These are phyloP conservation scores for Irpex sp. DNA, from an alignment of 1,284 basidiomycete species.

Conservation along the genomic window DNA sequence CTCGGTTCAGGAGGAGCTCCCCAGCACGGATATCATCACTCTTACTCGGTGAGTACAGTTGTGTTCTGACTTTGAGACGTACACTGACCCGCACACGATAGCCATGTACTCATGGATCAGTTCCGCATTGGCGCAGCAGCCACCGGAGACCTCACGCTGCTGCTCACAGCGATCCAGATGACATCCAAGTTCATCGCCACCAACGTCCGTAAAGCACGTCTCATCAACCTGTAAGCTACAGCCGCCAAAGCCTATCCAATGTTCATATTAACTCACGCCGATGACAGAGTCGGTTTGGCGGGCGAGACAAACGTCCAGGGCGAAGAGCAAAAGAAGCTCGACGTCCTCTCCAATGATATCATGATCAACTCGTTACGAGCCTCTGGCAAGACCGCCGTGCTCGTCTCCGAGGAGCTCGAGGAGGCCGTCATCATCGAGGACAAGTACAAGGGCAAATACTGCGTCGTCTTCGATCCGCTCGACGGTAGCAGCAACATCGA, in stretches of 20 bases:
- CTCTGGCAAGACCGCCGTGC: slow-evolving; percentile 93
- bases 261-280: slow-evolving; percentile 5
- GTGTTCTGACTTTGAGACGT: slow-evolving; percentile 13
- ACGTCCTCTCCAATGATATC: slow-evolving; percentile 97
- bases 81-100: slow-evolving; percentile 25
- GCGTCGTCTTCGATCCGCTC: slow-evolving; percentile 98
- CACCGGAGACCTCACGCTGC: slow-evolving; percentile 91
- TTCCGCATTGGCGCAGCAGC: slow-evolving; percentile 75
- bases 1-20: slow-evolving; percentile 51
- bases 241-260: not conserved
- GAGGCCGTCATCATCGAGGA: slow-evolving; percentile 89
- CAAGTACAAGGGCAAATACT: slow-evolving; percentile 79
- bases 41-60: slow-evolving; percentile 71
- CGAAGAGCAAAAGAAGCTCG: slow-evolving; percentile 99
- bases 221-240: slow-evolving; percentile 89
- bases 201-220: slow-evolving; percentile 93
- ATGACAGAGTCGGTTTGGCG: slow-evolving; percentile 82
- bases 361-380: slow-evolving; percentile 96
- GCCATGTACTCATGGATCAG: slow-evolving; percentile 86
- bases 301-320: slow-evolving; percentile 97
- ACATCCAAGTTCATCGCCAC: slow-evolving; percentile 97
- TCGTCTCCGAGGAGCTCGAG: slow-evolving; percentile 96
- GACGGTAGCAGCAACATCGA: slow-evolving; percentile 99
- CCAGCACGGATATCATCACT: slow-evolving; percentile 87
- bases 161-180: slow-evolving; percentile 94